Percentiles rank a stretch among this genome's conserved stretches.
Conservation (phyloP, 2,329 filamentous ascomycete species). For the Myrmaecium sp. region DNA sequence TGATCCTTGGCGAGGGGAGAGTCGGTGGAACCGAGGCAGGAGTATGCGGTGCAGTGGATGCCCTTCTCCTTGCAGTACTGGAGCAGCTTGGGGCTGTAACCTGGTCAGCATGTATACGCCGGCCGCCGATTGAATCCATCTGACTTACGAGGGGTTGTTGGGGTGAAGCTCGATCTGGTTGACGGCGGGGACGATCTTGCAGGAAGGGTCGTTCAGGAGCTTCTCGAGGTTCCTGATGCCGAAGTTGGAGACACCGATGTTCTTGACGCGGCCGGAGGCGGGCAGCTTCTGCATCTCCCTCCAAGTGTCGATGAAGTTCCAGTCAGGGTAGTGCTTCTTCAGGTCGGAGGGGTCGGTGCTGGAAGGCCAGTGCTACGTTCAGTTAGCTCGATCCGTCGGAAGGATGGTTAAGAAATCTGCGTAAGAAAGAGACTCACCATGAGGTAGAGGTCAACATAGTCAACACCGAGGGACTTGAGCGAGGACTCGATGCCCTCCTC, state of each 20-base stretch:
- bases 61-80: slow-evolving; percentile 55
- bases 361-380: slow-evolving; percentile 40
- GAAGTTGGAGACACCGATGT: slow-evolving; percentile 81
- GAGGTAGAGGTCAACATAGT: slow-evolving; percentile 53
- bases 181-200: slow-evolving; percentile 48
- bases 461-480: slow-evolving; percentile 43
- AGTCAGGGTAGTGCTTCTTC: slow-evolving; percentile 56
- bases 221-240: slow-evolving; percentile 65
- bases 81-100: slow-evolving; percentile 46
- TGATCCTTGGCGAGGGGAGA: slow-evolving; percentile 53
- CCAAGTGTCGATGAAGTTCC: slow-evolving; percentile 72
- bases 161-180: slow-evolving; percentile 76
- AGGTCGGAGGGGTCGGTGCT: slow-evolving; percentile 44
- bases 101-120: slow-evolving; percentile 5
- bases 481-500: slow-evolving; percentile 42
- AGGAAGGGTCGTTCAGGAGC: slow-evolving; percentile 45
- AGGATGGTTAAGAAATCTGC: too few species aligned
- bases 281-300: slow-evolving; percentile 53
- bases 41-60: slow-evolving; percentile 62
- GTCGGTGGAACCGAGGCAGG: slow-evolving; percentile 53
- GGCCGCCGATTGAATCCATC: slow-evolving; percentile 5
- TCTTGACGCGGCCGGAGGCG: slow-evolving; percentile 52
- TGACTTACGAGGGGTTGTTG: slow-evolving; percentile 48
- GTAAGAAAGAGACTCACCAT: too few species aligned
- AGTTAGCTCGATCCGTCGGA: too few species aligned